phyloP scores from a whole-genome alignment of 2,329 filamentous ascomycete species.

The Cladorrhinum sp. region DNA sequence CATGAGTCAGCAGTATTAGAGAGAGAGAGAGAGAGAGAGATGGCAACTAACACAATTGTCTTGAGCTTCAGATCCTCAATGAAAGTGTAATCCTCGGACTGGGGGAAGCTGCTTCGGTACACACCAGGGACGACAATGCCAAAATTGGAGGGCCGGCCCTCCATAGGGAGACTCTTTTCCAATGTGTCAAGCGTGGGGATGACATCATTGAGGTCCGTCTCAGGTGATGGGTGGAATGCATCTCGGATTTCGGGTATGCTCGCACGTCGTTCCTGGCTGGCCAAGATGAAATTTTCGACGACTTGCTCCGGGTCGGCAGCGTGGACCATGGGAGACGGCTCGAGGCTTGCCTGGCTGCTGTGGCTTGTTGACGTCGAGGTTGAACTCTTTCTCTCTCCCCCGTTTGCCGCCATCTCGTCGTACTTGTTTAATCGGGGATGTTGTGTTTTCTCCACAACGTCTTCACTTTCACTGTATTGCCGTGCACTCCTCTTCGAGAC shows the following conservation, averaged over 20 bases:
- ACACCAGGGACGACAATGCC: slow-evolving; percentile 70
- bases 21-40: too few relatives aligned
- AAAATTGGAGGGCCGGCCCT: slow-evolving; percentile 64
- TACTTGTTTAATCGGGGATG: slow-evolving; percentile 7
- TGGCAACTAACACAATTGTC: slow-evolving; percentile 69
- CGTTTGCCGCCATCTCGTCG: slow-evolving; percentile 11
- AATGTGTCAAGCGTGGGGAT: not conserved
- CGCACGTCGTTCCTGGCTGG: not conserved
- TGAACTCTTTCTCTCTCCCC: slow-evolving; percentile 8
- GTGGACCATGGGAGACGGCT: slow-evolving; percentile 17
- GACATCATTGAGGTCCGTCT: not conserved
- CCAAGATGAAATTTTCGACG: slow-evolving; percentile 7
- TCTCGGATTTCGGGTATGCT: slow-evolving; percentile 11
- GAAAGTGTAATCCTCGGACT: slow-evolving; percentile 66
- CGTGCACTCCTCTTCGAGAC: slow-evolving; percentile 25
- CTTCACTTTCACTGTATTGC: slow-evolving; percentile 19
- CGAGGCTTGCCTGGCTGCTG: slow-evolving; percentile 20
- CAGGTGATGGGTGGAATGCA: slow-evolving; percentile 17
- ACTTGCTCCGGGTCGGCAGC: slow-evolving; percentile 8
- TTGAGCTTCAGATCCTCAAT: slow-evolving; percentile 67
- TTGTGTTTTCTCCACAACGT: slow-evolving; percentile 12
- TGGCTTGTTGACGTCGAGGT: slow-evolving; percentile 15
- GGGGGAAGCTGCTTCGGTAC: slow-evolving; percentile 80
- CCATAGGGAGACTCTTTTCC: slow-evolving; percentile 11
- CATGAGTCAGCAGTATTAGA: not conserved